These are phyloP conservation scores for Penicillium sp. DNA, from an alignment of 2,329 filamentous ascomycete genomes.

Conservation along the genomic window DNA sequence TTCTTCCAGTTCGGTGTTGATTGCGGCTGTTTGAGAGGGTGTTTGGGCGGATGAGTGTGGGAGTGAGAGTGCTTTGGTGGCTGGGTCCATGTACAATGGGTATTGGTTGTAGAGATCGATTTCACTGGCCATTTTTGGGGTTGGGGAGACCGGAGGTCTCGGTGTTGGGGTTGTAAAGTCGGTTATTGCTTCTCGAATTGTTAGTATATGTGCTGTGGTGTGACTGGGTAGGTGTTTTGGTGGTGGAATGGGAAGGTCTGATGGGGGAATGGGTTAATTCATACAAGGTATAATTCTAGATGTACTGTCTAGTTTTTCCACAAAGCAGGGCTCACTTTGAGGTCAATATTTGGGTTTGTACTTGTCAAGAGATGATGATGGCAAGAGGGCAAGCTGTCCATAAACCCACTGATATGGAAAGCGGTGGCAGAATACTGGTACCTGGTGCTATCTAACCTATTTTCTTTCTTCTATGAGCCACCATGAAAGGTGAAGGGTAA, in stretches of 20 bases:
- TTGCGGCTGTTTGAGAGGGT: constrained; percentile 48
- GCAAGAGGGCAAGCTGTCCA: constrained; percentile 28
- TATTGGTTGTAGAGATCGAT: constrained; percentile 69
- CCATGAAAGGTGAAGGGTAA: background rate
- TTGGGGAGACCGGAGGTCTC: constrained; percentile 2
- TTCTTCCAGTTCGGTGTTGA: constrained; percentile 65
- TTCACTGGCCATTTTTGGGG: constrained; percentile 29
- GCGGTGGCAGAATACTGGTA: constrained; percentile 26
- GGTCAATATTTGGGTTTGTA: background rate
- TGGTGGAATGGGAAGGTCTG: background rate
- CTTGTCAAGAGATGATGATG: constrained; percentile 6
- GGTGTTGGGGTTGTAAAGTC: background rate
- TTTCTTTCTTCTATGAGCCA: background rate
- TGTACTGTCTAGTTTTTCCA: background rate
- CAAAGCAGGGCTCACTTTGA: background rate
- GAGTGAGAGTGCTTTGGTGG: constrained; percentile 70
- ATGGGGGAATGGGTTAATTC: background rate
- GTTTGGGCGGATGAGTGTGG: constrained; percentile 45
- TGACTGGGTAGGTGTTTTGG: background rate
- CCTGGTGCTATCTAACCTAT: background rate
- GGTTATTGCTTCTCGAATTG: constrained; percentile 1
- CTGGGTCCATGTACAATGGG: constrained; percentile 76
- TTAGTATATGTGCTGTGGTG: constrained; percentile 7
- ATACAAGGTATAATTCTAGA: background rate
- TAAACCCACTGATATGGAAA: constrained; percentile 11